phyloP scores from a whole-genome alignment of 495 filamentous ascomycete genomes.

The Xylaria cubensis region DNA sequence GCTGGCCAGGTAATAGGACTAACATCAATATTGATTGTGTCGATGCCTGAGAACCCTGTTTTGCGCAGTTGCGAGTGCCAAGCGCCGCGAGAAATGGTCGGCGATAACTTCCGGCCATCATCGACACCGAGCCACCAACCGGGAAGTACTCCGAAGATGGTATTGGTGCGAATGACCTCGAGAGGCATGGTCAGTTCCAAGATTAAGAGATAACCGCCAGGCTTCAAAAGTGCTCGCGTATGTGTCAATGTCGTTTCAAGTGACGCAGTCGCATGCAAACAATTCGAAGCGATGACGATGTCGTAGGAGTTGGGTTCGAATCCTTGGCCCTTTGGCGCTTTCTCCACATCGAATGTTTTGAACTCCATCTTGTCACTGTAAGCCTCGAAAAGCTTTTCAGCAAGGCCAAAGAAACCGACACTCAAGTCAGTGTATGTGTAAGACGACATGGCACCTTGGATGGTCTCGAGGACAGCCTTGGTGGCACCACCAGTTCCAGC shows the following conservation, averaged over 20 bases:
- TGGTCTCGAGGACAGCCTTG: slow-evolving; percentile 34
- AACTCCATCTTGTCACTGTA: slow-evolving; percentile 48
- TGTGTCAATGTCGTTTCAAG: slow-evolving; percentile 51
- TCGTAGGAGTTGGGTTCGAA: slow-evolving; percentile 55
- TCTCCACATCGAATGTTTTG: slow-evolving; percentile 53
- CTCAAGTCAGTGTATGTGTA: slow-evolving; percentile 63
- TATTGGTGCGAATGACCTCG: slow-evolving; percentile 34
- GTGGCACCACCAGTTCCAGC: slow-evolving; percentile 39
- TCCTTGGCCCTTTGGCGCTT: slow-evolving; percentile 50
- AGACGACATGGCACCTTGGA: slow-evolving; percentile 36
- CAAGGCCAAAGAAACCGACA: slow-evolving; percentile 48
- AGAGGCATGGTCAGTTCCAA: slow-evolving; percentile 51
- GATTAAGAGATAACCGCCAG: slow-evolving; percentile 60
- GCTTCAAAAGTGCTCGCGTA: slow-evolving; percentile 54
- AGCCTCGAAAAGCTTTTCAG: slow-evolving; percentile 26
- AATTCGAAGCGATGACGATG: slow-evolving; percentile 53
- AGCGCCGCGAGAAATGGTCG: slow-evolving; percentile 37
- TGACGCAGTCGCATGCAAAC: slow-evolving; percentile 56
- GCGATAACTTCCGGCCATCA: slow-evolving; percentile 49
- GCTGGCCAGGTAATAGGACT: slow-evolving; percentile 38
- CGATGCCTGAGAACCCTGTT: slow-evolving; percentile 56
- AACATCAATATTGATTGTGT: slow-evolving; percentile 41
- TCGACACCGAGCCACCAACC: slow-evolving; percentile 61
- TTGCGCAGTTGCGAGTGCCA: slow-evolving; percentile 52
- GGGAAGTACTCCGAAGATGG: slow-evolving; percentile 44